phyloP scores from a whole-genome alignment of 2,329 filamentous ascomycete genomes.

The Aspergillus carbonarius region DNA sequence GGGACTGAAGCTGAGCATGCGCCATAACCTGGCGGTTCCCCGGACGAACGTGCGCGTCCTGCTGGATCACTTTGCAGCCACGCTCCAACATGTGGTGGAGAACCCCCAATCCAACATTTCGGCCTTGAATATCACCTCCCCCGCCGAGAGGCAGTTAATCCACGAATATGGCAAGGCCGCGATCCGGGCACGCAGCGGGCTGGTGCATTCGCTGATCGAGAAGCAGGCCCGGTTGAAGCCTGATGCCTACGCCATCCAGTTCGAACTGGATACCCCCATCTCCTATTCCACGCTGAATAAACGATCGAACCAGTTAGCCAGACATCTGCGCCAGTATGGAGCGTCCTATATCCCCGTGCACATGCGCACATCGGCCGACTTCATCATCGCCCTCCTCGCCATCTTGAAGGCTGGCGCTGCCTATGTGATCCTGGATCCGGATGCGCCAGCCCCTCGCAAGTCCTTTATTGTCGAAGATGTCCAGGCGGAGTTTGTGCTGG shows the following conservation, averaged over 20 bases:
- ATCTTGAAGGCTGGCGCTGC: conserved; percentile 15
- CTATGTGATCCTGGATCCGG: conserved; percentile 17
- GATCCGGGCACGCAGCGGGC: not conserved
- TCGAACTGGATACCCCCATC: not conserved
- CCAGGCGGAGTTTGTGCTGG: conserved; percentile 5
- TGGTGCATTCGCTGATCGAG: not conserved
- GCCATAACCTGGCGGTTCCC: not conserved
- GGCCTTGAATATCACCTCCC: not conserved
- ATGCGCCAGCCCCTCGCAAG: conserved; percentile 10
- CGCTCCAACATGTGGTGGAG: not conserved
- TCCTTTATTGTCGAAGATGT: conserved; percentile 9
- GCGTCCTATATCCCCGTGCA: not conserved
- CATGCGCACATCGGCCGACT: conserved; percentile 6
- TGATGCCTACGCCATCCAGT: not conserved
- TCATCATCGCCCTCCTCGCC: conserved; percentile 14
- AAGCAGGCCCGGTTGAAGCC: not conserved
- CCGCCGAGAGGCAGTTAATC: not conserved
- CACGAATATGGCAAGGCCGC: not conserved
- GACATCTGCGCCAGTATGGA: not conserved
- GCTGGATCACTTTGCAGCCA: not conserved
- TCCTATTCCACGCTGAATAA: not conserved
- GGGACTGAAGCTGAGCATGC: not conserved
- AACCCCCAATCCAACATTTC: not conserved
- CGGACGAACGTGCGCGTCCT: not conserved
- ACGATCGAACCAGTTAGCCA: not conserved